These are phyloP conservation scores for Auriscalpium orientale DNA, from an alignment of 768 basidiomycete genomes.

Conservation along the genomic window DNA sequence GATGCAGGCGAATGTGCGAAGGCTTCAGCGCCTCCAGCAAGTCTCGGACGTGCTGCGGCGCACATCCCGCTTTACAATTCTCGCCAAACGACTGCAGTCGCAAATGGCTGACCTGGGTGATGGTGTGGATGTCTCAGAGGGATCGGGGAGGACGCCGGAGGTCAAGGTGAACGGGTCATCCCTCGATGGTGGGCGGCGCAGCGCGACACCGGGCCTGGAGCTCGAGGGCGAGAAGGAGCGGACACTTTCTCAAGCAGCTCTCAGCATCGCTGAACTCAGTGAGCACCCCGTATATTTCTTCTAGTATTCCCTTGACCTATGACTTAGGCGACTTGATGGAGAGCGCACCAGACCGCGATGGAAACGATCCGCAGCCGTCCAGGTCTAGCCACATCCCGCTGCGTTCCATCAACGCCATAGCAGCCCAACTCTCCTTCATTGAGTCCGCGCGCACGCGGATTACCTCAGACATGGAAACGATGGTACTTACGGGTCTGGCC, in stretches of 20 bases:
- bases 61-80: constrained; percentile 74
- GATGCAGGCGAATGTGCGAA: constrained; percentile 60
- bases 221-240: constrained; percentile 78
- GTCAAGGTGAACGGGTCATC: constrained; percentile 8
- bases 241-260: constrained; percentile 86
- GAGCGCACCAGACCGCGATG: background rate
- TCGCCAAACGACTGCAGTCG: constrained; percentile 72
- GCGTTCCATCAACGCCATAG: constrained; percentile 65
- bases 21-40: constrained; percentile 73
- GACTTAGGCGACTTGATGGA: constrained; percentile 9
- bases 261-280: constrained; percentile 90
- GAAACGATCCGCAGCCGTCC: background rate
- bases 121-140: constrained; percentile 1
- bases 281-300: constrained; percentile 21
- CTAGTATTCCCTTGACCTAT: background rate
- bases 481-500: constrained; percentile 75
- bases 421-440: constrained; percentile 62
- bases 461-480: constrained; percentile 82
- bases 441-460: constrained; percentile 64
- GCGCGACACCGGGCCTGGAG: constrained; percentile 23
- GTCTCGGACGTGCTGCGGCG: constrained; percentile 81
- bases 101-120: constrained; percentile 72
- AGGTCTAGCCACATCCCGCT: constrained; percentile 35
- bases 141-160: constrained; percentile 6
- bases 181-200: constrained; percentile 8